Percentiles rank a stretch among this genome's conserved stretches.
Evolutionary conservation across 2,329 filamentous ascomycete species (phyloP).

Genomic region (Fusarium penzigii): DNA sequence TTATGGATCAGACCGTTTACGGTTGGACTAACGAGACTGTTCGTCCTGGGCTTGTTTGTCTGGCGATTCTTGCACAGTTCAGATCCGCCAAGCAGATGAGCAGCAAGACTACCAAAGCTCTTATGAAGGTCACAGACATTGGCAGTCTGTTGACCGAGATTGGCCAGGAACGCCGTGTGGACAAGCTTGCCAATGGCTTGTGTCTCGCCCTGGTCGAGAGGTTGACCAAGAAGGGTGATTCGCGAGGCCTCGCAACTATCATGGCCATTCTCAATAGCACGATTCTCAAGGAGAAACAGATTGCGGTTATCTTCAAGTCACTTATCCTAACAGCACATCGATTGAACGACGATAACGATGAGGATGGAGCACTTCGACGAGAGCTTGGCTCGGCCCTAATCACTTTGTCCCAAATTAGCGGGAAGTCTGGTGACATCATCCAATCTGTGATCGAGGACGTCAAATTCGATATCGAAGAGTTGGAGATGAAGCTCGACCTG

Average conservation of each 20-base stretch:
- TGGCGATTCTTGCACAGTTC: constrained; percentile 81
- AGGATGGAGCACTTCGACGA: constrained; percentile 58
- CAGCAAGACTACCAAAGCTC: constrained; percentile 65
- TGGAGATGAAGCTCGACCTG: constrained; percentile 74
- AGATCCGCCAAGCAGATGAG: constrained; percentile 71
- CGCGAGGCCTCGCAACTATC: constrained; percentile 58
- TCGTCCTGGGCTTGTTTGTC: constrained; percentile 72
- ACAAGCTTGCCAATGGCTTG: constrained; percentile 72
- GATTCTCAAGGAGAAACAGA: constrained; percentile 64
- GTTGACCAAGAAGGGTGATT: constrained; percentile 60
- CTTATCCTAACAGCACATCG: constrained; percentile 62
- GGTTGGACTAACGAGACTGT: constrained; percentile 77
- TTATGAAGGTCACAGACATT: constrained; percentile 65
- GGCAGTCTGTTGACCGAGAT: constrained; percentile 61
- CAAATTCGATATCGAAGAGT: constrained; percentile 69
- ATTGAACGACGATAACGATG: constrained; percentile 55
- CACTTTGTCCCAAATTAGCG: constrained; percentile 60
- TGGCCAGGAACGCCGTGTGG: constrained; percentile 64
- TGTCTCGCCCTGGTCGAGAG: constrained; percentile 65
- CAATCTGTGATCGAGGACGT: constrained; percentile 66
- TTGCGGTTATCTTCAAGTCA: constrained; percentile 64
- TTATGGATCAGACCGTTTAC: constrained; percentile 85
- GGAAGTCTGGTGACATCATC: constrained; percentile 63
- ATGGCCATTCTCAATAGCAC: constrained; percentile 61
- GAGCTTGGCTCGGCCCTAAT: constrained; percentile 69